Conservation (phyloP, 176 grass and related monocot genomes). For the Cenchrus purpureus region DNA sequence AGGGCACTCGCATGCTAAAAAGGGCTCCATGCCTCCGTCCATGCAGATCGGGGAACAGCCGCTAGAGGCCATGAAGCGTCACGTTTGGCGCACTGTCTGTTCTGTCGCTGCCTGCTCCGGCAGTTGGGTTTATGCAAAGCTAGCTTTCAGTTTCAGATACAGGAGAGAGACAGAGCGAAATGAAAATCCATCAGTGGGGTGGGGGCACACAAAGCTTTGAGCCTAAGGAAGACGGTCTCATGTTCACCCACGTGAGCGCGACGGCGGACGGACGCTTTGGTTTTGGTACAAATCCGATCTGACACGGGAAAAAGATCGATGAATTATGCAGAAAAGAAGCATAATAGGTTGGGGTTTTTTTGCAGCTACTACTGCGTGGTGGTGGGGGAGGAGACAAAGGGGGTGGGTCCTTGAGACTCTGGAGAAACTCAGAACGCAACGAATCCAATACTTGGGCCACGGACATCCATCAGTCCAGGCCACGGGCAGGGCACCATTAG, state of each 20-base stretch:
- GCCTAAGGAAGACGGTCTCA: slow-evolving; percentile 9
- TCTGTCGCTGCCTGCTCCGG: background rate
- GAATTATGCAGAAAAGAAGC: slow-evolving; percentile 38
- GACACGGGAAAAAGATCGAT: background rate
- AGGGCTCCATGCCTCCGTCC: no score
- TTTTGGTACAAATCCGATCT: slow-evolving; percentile 43
- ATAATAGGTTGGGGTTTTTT: slow-evolving; percentile 11
- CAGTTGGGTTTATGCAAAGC: background rate
- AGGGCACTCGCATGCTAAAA: background rate
- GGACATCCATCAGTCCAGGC: background rate
- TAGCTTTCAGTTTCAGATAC: background rate
- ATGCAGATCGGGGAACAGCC: slow-evolving; percentile 9
- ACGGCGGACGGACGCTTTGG: background rate
- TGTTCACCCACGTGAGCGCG: slow-evolving; percentile 2
- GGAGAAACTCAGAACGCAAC: slow-evolving; percentile 11
- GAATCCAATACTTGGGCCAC: background rate
- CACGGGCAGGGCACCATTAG: background rate
- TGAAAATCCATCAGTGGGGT: background rate
- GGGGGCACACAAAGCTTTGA: slow-evolving; percentile 27
- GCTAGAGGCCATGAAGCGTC: background rate
- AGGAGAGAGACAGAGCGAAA: background rate
- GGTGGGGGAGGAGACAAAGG: background rate
- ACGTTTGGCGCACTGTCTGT: background rate
- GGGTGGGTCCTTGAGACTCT: background rate
- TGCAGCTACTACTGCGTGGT: background rate